Evolutionary conservation across 805 yeast genomes (phyloP).

Genomic region (Blastobotrys americana): DNA sequence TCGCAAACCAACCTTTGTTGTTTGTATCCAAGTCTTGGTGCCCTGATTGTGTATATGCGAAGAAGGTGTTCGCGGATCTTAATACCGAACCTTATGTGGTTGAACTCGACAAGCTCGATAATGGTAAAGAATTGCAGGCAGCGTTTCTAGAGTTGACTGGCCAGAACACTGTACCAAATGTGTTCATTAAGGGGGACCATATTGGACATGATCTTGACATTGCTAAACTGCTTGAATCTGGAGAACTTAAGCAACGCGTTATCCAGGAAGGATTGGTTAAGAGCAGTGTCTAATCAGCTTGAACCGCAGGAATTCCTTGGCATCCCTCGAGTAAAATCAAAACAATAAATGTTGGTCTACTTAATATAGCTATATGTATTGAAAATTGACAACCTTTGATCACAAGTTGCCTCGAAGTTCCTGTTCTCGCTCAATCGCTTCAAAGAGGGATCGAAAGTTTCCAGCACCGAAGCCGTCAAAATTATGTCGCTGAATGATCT

Average conservation of each 20-base stretch:
- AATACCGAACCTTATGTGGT: conserved; percentile 46
- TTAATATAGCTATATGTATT: too few species aligned
- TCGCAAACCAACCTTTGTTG: conserved; percentile 41
- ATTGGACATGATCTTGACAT: conserved; percentile 47
- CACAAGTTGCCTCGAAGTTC: conserved; percentile 52
- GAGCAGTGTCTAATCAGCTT: conserved; percentile 25
- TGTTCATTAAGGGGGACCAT: conserved; percentile 51
- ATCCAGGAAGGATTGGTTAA: conserved; percentile 11
- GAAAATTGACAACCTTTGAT: neutral
- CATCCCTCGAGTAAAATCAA: neutral
- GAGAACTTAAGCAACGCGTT: conserved; percentile 17
- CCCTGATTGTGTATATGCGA: conserved; percentile 66
- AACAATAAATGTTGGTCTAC: neutral
- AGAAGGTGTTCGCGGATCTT: conserved; percentile 46
- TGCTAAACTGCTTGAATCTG: conserved; percentile 15
- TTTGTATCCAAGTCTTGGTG: conserved; percentile 71
- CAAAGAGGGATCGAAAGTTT: conserved; percentile 74
- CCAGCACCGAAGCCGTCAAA: conserved; percentile 89
- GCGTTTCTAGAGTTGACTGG: conserved; percentile 53
- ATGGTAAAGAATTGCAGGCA: conserved; percentile 46
- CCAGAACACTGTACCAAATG: conserved; percentile 63
- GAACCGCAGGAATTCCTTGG: too few species aligned
- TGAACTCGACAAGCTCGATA: conserved; percentile 52
- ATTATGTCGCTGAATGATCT: conserved; percentile 70
- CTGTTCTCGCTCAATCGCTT: conserved; percentile 75